Conservation (phyloP, 352 stramenopile species). For the Phytophthora sansomeana region DNA sequence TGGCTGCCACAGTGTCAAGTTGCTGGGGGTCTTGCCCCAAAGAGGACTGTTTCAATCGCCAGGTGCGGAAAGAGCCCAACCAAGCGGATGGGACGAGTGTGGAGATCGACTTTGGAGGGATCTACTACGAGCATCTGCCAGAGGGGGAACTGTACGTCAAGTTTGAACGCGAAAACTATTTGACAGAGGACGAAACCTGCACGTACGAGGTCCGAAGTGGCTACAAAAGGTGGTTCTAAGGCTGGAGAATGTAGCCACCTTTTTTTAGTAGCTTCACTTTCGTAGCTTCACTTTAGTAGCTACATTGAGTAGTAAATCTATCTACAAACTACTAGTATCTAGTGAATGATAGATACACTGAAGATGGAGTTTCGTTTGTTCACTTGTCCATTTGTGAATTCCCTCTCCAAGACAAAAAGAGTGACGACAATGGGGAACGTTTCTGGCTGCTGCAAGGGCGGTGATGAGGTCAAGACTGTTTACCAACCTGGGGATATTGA, state of each 20-base stretch:
- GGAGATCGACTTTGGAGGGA: constrained; percentile 59
- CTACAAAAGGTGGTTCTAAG: constrained; percentile 67
- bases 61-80: constrained; percentile 39
- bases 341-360: too few species aligned
- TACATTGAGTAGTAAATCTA: too few species aligned
- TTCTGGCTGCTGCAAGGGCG: not conserved
- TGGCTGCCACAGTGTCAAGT: constrained; percentile 40
- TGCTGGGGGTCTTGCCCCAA: constrained; percentile 46
- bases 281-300: constrained; percentile 3
- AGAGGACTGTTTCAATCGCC: constrained; percentile 59
- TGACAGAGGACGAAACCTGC: constrained; percentile 53
- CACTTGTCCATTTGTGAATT: not conserved
- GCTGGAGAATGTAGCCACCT: not conserved
- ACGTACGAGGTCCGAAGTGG: constrained; percentile 57
- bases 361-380: not conserved
- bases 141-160: constrained; percentile 65
- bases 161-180: constrained; percentile 60
- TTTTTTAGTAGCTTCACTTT: too few species aligned
- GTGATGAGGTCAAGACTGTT: too few species aligned
- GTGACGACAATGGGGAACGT: not conserved
- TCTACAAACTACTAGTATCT: too few species aligned
- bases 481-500: too few species aligned
- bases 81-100: constrained; percentile 48
- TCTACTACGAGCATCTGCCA: constrained; percentile 66
- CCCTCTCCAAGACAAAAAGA: not conserved